These are phyloP conservation scores for Phaffia australis DNA, from an alignment of 768 basidiomycete species.

Conservation along the genomic window DNA sequence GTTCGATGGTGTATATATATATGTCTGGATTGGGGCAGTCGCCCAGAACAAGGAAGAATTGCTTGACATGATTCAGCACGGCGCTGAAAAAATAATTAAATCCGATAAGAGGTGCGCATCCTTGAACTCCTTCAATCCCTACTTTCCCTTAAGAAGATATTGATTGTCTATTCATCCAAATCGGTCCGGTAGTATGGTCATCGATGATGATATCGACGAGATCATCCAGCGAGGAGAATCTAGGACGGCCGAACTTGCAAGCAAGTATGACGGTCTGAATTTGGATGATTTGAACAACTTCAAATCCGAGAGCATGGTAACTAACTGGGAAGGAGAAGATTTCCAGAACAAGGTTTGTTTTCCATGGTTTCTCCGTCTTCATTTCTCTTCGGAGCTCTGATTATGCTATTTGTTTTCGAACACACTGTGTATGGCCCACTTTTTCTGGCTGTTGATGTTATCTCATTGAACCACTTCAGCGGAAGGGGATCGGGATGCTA, in stretches of 20 bases:
- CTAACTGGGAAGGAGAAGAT: conserved; percentile 94
- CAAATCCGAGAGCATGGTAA: conserved; percentile 81
- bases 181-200: conserved; percentile 46
- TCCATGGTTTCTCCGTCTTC: background rate
- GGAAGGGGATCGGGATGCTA: conserved; percentile 31
- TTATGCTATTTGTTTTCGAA: background rate
- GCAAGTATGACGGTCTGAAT: conserved; percentile 83
- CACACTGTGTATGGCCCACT: conserved; percentile 1
- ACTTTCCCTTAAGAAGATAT: background rate
- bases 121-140: background rate
- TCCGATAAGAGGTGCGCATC: conserved; percentile 55
- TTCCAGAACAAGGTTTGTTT: conserved; percentile 59
- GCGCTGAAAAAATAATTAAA: conserved; percentile 93
- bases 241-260: conserved; percentile 73
- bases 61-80: conserved; percentile 95
- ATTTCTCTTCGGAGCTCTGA: background rate
- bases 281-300: conserved; percentile 94
- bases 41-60: conserved; percentile 85
- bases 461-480: conserved; percentile 8
- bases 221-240: conserved; percentile 88
- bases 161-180: background rate
- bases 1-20: background rate
- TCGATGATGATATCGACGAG: conserved; percentile 85
- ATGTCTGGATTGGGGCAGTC: conserved; percentile 42
- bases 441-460: background rate